phyloP scores from a whole-genome alignment of 805 yeast genomes.

The Spathaspora hagerdaliae region DNA sequence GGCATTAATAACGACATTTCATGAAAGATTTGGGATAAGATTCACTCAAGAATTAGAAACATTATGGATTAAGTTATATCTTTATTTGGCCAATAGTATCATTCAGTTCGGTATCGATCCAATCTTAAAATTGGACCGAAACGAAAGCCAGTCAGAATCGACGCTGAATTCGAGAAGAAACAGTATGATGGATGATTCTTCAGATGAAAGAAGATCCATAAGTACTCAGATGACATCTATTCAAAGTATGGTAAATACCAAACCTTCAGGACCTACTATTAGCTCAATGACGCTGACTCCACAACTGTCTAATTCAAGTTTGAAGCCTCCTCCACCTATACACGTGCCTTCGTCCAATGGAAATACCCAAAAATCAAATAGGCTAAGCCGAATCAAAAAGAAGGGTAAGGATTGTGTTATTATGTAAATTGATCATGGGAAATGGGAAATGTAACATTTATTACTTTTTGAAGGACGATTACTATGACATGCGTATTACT shows the following conservation, averaged over 20 bases:
- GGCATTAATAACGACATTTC: slow-evolving; percentile 64
- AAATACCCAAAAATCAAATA: neutral
- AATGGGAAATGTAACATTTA: too few relatives aligned
- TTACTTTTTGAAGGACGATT: too few relatives aligned
- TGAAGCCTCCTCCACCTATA: neutral
- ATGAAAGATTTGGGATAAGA: slow-evolving; percentile 52
- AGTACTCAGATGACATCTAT: slow-evolving; percentile 1
- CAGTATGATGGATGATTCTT: neutral
- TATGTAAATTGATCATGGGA: slow-evolving; percentile 9
- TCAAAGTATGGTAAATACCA: neutral
- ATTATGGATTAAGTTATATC: slow-evolving; percentile 67
- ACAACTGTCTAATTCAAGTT: neutral
- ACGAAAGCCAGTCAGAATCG: neutral
- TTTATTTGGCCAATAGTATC: slow-evolving; percentile 64
- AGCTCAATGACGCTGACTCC: neutral
- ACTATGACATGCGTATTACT: too few relatives aligned
- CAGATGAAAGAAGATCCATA: slow-evolving; percentile 9
- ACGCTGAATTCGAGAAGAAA: neutral
- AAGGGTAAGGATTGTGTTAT: slow-evolving; percentile 28
- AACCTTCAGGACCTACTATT: neutral
- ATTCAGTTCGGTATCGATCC: slow-evolving; percentile 60
- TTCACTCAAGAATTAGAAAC: slow-evolving; percentile 61
- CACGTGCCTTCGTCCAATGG: neutral
- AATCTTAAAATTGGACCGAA: slow-evolving; percentile 7
- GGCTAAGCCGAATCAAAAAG: slow-evolving; percentile 11